A percentile compares a stretch with the other conserved stretches of the same genome.
Evolutionary conservation across 148 eudicot species (phyloP).

Genomic region (Chenopodium album): DNA sequence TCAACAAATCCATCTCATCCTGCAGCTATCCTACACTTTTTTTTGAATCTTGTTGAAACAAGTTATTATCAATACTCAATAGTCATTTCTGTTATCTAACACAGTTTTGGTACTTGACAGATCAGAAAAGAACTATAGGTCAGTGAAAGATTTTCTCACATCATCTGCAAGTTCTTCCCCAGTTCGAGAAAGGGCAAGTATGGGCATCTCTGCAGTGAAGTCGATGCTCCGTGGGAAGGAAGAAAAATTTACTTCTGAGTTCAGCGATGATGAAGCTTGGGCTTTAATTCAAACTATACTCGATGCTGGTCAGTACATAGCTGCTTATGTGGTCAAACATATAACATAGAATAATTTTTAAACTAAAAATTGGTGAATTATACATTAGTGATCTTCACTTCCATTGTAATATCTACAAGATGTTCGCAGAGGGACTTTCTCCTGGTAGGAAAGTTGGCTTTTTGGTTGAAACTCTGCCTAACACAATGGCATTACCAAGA

Average conservation of each 20-base stretch:
- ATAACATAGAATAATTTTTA: neutral
- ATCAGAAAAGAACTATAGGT: constrained; percentile 55
- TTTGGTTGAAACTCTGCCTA: constrained; percentile 41
- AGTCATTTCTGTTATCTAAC: neutral
- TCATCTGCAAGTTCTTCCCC: constrained; percentile 80
- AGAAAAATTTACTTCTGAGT: constrained; percentile 59
- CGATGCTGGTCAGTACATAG: constrained; percentile 59
- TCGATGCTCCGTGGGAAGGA: constrained; percentile 80
- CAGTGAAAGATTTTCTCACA: constrained; percentile 67
- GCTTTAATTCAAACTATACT: constrained; percentile 59
- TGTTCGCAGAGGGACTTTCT: constrained; percentile 83
- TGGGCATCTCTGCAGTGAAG: constrained; percentile 70
- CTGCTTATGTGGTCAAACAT: constrained; percentile 23
- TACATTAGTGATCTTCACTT: constrained; percentile 55
- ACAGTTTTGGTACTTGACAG: constrained; percentile 34
- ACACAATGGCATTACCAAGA: constrained; percentile 53
- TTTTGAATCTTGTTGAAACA: neutral
- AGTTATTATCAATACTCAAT: neutral
- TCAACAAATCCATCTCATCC: neutral
- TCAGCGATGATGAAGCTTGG: constrained; percentile 61
- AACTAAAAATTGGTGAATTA: constrained; percentile 13
- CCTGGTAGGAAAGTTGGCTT: constrained; percentile 55
- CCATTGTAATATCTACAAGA: constrained; percentile 74
- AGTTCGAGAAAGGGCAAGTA: constrained; percentile 70
- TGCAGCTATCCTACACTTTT: neutral